Evolutionary conservation across 1,284 basidiomycete species (phyloP), one percentile per base, ranked within the genome.

Genomic region (Microbotryum intermedium): DNA sequence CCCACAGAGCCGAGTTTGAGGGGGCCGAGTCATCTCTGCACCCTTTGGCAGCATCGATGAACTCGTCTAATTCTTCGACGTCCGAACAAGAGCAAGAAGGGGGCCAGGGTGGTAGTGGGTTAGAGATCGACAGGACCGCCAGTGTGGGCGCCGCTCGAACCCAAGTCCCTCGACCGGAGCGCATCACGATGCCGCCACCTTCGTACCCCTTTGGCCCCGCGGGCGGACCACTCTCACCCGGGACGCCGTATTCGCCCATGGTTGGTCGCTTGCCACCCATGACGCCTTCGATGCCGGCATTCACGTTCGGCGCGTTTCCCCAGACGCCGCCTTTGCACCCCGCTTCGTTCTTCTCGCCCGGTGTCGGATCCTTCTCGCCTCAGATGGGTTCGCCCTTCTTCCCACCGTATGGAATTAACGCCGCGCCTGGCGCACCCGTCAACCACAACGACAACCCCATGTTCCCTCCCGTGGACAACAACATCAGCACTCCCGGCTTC

Each of bases 261-360:
- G 30, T 43, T n/a, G 50, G 55, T 23, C 58, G 62, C 6, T 60
- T 70, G 8, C 61, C 62, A 13, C 72, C 74, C 20, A 74, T 77
- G 71, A 76, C 75, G 9, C 76, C 75, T 4, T 73, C 73, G 9
- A 76, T 77, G 75, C 76, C 76, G 0, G 74, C 74, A 3, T 77
- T 76, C 60, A 71, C 73, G 0, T 74, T 77, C 49, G 73, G 74
- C 18, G 69, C 72, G 18, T 70, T 76, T 53, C 73, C 74, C 2
- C 71, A 74, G 54, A 76, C 76, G 18, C 76, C 76, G 2, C 76
- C 76, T 4, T 62, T 74, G 44, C 69, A 76, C 49, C 70, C 71
- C 29, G 72, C 73, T 16, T 61, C 63, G 16, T 72, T 76, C 57
- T 71, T 77, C 46, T 72, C 68, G 16, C 76, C 76, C 6, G 66